Evolutionary conservation across 495 filamentous ascomycete species (phyloP), one percentile per base, ranked within the genome.

Genomic region (Antarctomyces pellizariae): DNA sequence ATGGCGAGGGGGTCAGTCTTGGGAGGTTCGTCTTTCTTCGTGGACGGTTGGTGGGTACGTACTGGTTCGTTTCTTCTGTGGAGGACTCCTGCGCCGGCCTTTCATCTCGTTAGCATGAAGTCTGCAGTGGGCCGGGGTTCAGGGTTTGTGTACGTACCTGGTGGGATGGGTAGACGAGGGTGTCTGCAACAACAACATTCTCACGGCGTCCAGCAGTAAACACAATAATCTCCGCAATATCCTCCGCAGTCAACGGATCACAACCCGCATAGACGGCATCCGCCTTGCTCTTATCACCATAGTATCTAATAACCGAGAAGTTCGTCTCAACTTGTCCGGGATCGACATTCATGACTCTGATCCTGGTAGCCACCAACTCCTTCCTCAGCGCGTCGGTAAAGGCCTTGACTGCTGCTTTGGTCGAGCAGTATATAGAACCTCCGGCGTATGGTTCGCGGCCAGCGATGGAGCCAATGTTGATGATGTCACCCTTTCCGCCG

Each of bases 241-340:
- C 86, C 18, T 89, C 80, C 0, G 80, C 78, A 2, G 80, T 91
- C 33, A 97, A 54, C n/a, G 86, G 86, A 25, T 93, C 83, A 35
- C 64, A 71, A 24, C 73, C 75, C 75, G 71, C 66, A 52, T 97
- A 97, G 33, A 93, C 80, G 13, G 78, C 75, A 56, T 91, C 75
- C n/a, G 86, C 86, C 59, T 90, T 93, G 14, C 56, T 41, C 56
- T 89, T 84, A 46, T 97, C 86, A 7, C 86, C 86, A 28, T 11
- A 23, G 31, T 8, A 20, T 17, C 12, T 12, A 9, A 1, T 2
- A 13, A 7, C 0, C 14, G 8, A 33, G 43, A 62, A 29, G 48
- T 75, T 72, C 11, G 86, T 97, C 61, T 95, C 83, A 25, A 97
- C 86, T 52, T 93, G 86, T 21, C 86, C 86, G 4, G 86, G 86